phyloP scores from a whole-genome alignment of 495 filamentous ascomycete genomes.

The Barbatosphaeria neglecta region DNA sequence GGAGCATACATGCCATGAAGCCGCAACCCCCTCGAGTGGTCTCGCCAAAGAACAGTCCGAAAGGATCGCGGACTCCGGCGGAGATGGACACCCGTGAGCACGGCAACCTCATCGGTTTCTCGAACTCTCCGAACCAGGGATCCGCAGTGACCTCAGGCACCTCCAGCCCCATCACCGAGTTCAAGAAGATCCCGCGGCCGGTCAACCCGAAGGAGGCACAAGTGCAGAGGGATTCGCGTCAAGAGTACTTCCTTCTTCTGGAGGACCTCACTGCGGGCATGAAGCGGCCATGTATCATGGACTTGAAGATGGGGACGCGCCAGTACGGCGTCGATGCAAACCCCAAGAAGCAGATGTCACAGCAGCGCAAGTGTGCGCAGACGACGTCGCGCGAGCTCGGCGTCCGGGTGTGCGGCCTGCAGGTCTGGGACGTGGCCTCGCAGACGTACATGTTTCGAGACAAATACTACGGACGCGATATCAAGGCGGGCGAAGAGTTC shows the following conservation, averaged over 20 bases:
- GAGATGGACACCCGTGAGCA: no score
- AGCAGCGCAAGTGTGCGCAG: constrained; percentile 79
- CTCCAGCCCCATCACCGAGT: constrained; percentile 18
- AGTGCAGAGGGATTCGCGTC: constrained; percentile 46
- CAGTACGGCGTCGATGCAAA: constrained; percentile 93
- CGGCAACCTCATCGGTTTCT: not conserved
- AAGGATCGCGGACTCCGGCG: not conserved
- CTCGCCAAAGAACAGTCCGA: not conserved
- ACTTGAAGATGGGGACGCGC: constrained; percentile 98
- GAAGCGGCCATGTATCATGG: constrained; percentile 90
- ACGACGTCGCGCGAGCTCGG: constrained; percentile 89
- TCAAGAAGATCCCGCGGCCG: constrained; percentile 29
- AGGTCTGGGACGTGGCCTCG: constrained; percentile 81
- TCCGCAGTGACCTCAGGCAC: constrained; percentile 11
- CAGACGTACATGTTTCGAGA: constrained; percentile 83
- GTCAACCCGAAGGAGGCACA: constrained; percentile 75
- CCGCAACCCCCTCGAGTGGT: not conserved
- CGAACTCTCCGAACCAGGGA: constrained; percentile 8
- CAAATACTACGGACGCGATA: constrained; percentile 88
- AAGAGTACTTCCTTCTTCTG: constrained; percentile 88
- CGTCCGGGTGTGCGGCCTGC: constrained; percentile 89
- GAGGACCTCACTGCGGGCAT: constrained; percentile 96
- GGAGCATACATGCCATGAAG: not conserved
- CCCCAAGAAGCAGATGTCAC: constrained; percentile 85
- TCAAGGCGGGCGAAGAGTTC: constrained; percentile 85